These are phyloP conservation scores for Hypoxylon fuscum DNA, from an alignment of 495 filamentous ascomycete genomes.

Conservation along the genomic window DNA sequence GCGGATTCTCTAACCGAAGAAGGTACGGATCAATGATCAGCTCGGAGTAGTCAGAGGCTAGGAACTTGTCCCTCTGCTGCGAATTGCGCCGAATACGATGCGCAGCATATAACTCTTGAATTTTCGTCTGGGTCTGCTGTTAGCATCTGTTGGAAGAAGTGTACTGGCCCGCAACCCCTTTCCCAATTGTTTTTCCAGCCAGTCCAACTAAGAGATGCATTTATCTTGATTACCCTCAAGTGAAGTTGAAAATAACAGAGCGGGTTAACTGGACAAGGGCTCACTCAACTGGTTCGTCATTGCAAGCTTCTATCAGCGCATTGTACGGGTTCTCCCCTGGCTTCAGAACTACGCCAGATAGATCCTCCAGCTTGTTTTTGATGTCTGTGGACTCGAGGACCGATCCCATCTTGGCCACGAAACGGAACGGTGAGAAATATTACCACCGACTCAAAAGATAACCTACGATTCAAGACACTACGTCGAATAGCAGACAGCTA, in stretches of 20 bases:
- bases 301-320: slow-evolving; percentile 70
- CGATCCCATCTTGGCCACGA: slow-evolving; percentile 43
- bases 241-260: background rate
- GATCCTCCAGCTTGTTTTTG: slow-evolving; percentile 64
- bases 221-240: background rate
- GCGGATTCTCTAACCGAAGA: slow-evolving; percentile 66
- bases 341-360: slow-evolving; percentile 60
- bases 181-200: background rate
- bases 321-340: slow-evolving; percentile 77
- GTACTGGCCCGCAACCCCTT: background rate
- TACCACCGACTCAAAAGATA: background rate
- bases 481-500: background rate
- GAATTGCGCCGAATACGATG: slow-evolving; percentile 79
- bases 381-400: slow-evolving; percentile 52
- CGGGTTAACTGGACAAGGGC: background rate
- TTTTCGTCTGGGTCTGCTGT: slow-evolving; percentile 60
- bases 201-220: background rate
- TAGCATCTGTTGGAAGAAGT: slow-evolving; percentile 9
- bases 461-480: background rate
- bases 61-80: slow-evolving; percentile 73
- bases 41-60: slow-evolving; percentile 71
- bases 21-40: slow-evolving; percentile 81
- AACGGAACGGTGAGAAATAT: background rate
- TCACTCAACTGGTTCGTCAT: slow-evolving; percentile 65
- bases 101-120: slow-evolving; percentile 74